phyloP scores from a whole-genome alignment of 108 stramenopile species.

The Bacterosira constricta region DNA sequence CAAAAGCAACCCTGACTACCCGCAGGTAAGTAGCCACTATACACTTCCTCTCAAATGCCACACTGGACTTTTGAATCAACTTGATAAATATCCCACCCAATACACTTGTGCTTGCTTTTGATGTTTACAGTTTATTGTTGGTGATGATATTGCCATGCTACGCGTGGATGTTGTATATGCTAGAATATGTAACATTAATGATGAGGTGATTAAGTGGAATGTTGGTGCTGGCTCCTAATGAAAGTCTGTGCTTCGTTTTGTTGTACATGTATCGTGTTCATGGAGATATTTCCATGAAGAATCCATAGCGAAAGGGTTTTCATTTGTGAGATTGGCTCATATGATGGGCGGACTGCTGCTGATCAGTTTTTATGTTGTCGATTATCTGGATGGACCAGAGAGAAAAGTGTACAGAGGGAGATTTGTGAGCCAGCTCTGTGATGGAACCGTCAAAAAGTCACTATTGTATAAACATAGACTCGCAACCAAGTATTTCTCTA shows the following conservation, averaged over 20 bases:
- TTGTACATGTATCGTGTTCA: too few relatives aligned
- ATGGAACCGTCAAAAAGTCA: too few relatives aligned
- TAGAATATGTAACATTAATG: conserved; percentile 64
- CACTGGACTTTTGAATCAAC: neutral
- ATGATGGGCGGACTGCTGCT: too few relatives aligned
- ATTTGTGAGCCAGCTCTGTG: too few relatives aligned
- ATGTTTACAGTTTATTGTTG: conserved; percentile 71
- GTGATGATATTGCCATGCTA: conserved; percentile 67
- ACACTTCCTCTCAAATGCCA: neutral
- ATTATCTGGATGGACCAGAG: too few relatives aligned
- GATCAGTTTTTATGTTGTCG: too few relatives aligned
- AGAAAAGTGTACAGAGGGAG: too few relatives aligned
- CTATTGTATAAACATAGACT: too few relatives aligned
- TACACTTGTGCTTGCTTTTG: neutral
- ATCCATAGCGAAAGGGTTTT: too few relatives aligned
- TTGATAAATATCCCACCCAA: neutral
- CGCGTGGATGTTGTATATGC: conserved; percentile 57
- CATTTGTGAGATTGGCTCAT: too few relatives aligned
- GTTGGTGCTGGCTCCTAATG: conserved; percentile 14
- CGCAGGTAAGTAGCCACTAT: conserved; percentile 62
- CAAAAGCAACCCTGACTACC: conserved; percentile 66
- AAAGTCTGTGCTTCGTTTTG: neutral
- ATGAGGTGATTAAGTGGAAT: conserved; percentile 68
- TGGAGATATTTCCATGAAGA: too few relatives aligned
- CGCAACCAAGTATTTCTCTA: too few relatives aligned